These are phyloP conservation scores for Colletotrichum agaves DNA, from an alignment of 2,329 filamentous ascomycete genomes.

Conservation along the genomic window DNA sequence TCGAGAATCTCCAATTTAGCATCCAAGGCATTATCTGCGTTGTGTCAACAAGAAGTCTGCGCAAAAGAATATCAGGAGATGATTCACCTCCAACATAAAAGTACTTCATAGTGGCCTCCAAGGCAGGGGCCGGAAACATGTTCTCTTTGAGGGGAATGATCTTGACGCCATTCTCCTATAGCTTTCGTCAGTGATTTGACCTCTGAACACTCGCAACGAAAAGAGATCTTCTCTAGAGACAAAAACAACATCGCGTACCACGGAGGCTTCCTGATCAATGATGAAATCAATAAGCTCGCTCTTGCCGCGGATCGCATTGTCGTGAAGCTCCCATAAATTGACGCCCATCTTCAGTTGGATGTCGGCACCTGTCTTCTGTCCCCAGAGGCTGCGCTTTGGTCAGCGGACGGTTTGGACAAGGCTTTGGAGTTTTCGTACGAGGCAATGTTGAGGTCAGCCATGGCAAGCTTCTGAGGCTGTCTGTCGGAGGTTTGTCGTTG, in stretches of 20 bases:
- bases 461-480: not conserved
- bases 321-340: constrained; percentile 13
- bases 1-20: constrained; percentile 1
- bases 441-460: not conserved
- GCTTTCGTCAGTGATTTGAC: not conserved
- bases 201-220: too few relatives aligned
- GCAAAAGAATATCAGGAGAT: accelerated
- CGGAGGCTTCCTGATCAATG: not conserved
- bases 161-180: not conserved
- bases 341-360: constrained; percentile 3
- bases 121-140: not conserved
- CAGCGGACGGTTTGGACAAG: not conserved
- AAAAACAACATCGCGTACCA: not conserved
- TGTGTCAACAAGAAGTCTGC: not conserved
- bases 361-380: not conserved
- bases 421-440: not conserved
- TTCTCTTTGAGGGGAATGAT: constrained; percentile 15
- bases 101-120: constrained; percentile 7
- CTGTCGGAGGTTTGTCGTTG: too few relatives aligned
- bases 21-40: not conserved
- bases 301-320: constrained; percentile 5
- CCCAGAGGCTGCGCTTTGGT: constrained; percentile 2
- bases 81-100: constrained; percentile 13
- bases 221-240: not conserved
- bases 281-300: constrained; percentile 3